phyloP scores from a whole-genome alignment of 768 basidiomycete species.

The Mrakia frigida region DNA sequence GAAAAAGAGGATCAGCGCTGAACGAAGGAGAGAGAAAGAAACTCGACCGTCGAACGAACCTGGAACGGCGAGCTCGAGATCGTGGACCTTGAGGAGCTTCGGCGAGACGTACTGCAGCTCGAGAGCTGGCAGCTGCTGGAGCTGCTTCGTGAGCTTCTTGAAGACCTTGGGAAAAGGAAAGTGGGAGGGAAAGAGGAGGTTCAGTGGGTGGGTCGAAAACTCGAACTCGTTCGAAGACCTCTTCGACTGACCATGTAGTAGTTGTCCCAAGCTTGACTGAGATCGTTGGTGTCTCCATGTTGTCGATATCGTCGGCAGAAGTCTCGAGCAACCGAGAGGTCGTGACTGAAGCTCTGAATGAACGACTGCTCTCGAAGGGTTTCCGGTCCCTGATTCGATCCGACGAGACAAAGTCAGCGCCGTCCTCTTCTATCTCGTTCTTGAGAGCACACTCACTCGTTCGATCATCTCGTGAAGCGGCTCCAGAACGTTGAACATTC shows the following conservation, averaged over 20 bases:
- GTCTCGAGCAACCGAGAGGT: constrained; percentile 85
- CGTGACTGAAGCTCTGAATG: constrained; percentile 84
- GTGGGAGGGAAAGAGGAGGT: neutral
- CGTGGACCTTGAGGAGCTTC: constrained; percentile 74
- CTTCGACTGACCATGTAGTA: constrained; percentile 71
- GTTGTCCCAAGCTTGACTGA: constrained; percentile 98
- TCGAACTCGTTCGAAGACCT: constrained; percentile 1
- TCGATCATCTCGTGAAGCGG: constrained; percentile 91
- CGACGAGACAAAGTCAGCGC: no score
- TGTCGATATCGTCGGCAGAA: constrained; percentile 79
- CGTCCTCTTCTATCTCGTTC: no score
- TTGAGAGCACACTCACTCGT: constrained; percentile 47
- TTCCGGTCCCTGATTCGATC: constrained; percentile 65
- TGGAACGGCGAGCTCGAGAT: constrained; percentile 92
- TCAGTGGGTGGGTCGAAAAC: no score
- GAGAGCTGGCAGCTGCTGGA: constrained; percentile 78
- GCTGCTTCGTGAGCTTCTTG: constrained; percentile 89
- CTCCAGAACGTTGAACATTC: constrained; percentile 89
- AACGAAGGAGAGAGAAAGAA: neutral
- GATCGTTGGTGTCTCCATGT: constrained; percentile 77
- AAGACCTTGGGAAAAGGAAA: constrained; percentile 60
- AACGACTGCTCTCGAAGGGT: constrained; percentile 94
- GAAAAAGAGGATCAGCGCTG: neutral
- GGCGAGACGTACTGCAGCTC: constrained; percentile 98
- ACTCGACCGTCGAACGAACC: constrained; percentile 50